Evolutionary conservation across 768 basidiomycete genomes (phyloP), one percentile per base, ranked within the genome.

Genomic region (Symmetrospora coprosmae): DNA sequence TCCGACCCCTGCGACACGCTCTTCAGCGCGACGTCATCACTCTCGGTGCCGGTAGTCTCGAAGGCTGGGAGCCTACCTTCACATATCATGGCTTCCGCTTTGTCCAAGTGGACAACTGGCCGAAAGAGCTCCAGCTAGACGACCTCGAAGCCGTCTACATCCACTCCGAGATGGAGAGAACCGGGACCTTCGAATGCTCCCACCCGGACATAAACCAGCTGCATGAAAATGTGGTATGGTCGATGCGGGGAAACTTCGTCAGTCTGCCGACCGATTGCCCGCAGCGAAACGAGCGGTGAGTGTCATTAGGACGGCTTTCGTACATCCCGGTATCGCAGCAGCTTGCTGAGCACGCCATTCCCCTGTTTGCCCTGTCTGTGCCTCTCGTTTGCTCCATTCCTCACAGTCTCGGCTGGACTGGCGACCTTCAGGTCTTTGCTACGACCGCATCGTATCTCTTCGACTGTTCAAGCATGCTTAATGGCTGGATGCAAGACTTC

Each of bases 361-460:
- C n/a, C n/a, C n/a, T n/a, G n/a, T n/a, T n/a, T n/a, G n/a, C n/a
- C n/a, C n/a, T n/a, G n/a, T n/a, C n/a, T n/a, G n/a, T n/a, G n/a
- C n/a, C n/a, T n/a, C n/a, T n/a, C n/a, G n/a, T n/a, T n/a, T n/a
- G n/a, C n/a, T n/a, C n/a, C n/a, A n/a, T n/a, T n/a, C n/a, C n/a
- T n/a, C n/a, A n/a, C n/a, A n/a, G 71, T 28, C 64, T 72, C 16
- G 71, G 71, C 19, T 72, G 71, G 71, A 72, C 71, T 1, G 71
- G 71, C 16, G 71, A 72, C 50, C 63, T 72, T 16, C 70, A 70
- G 47, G 69, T 69, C 4, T 72, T 71, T 62, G 66, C 69, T 8
- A 55, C 64, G 11, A 71, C 71, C 13, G 69, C 69, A 11, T 64
- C 58, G 16, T 72, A 60, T 60, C 53, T 72, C 2, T 72, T 55